phyloP scores from a whole-genome alignment of 306 rosid species.

The Prunus fruticosa region DNA sequence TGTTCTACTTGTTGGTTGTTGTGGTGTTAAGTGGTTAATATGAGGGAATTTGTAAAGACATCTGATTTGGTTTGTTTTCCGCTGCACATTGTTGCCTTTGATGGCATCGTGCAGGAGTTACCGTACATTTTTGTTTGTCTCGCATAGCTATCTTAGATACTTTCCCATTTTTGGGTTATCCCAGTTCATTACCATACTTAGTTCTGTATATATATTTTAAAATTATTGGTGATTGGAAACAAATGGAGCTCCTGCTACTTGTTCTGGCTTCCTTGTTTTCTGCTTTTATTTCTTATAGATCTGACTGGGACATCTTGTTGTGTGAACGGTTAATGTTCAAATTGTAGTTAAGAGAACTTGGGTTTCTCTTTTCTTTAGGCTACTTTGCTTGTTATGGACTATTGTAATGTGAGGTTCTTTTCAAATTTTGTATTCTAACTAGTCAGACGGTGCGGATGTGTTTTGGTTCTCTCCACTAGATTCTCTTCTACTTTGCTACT shows the following conservation, averaged over 20 bases:
- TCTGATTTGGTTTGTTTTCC: slow-evolving; percentile 1
- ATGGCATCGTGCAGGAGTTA: background rate
- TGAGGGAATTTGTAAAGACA: background rate
- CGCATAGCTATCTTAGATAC: background rate
- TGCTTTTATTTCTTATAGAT: slow-evolving; percentile 9
- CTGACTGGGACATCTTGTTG: slow-evolving; percentile 12
- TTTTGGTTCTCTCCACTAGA: background rate
- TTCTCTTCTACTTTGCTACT: background rate
- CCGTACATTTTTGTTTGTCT: background rate
- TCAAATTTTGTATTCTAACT: slow-evolving; percentile 15
- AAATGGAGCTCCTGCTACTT: background rate
- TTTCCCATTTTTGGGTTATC: background rate
- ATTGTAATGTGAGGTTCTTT: slow-evolving; percentile 15
- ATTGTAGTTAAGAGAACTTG: slow-evolving; percentile 16
- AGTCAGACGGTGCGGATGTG: slow-evolving; percentile 1
- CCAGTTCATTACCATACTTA: background rate
- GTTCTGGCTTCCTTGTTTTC: background rate
- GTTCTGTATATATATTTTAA: background rate
- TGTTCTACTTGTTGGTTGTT: background rate
- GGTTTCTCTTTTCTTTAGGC: background rate
- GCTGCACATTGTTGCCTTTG: background rate
- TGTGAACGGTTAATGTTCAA: background rate
- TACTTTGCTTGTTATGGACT: slow-evolving; percentile 6
- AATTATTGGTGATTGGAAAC: background rate
- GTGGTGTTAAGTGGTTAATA: background rate